Evolutionary conservation across 202 grass and related monocot species (phyloP).

Genomic region (Zoysia matrella): DNA sequence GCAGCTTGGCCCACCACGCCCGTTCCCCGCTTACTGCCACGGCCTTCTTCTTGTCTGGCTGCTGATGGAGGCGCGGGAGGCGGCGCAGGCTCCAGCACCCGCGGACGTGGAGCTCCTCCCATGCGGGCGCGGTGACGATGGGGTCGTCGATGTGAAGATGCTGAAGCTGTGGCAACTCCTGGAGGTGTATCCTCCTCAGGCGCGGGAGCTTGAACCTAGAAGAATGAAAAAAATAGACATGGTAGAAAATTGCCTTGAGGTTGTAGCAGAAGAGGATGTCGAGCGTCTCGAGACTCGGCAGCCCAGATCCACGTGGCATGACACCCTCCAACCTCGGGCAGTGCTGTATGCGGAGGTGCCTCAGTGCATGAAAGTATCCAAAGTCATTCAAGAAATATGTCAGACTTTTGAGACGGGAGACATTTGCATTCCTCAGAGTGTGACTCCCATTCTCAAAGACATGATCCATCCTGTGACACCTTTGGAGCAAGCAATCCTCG

Average conservation of each 20-base stretch:
- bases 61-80: not conserved
- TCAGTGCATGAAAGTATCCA: not conserved
- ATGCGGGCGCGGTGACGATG: not conserved
- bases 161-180: constrained; percentile 18
- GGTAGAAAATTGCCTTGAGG: no score
- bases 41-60: not conserved
- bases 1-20: constrained; percentile 22
- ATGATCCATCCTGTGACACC: not conserved
- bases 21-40: constrained; percentile 28
- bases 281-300: constrained; percentile 16
- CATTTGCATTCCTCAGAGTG: not conserved
- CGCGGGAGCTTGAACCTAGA: accelerated
- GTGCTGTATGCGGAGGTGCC: constrained; percentile 16
- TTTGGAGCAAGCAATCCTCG: not conserved
- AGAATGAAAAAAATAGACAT: accelerated
- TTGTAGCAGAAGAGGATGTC: constrained; percentile 41
- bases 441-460: not conserved
- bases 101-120: constrained; percentile 30
- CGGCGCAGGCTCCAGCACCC: constrained; percentile 31
- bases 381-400: not conserved
- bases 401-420: constrained; percentile 5
- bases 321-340: constrained; percentile 21
- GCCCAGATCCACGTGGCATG: accelerated
- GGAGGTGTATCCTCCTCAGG: not conserved
- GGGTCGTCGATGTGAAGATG: not conserved